These are phyloP conservation scores for Aciculosporium take DNA, from an alignment of 2,329 filamentous ascomycete genomes.

Conservation along the genomic window DNA sequence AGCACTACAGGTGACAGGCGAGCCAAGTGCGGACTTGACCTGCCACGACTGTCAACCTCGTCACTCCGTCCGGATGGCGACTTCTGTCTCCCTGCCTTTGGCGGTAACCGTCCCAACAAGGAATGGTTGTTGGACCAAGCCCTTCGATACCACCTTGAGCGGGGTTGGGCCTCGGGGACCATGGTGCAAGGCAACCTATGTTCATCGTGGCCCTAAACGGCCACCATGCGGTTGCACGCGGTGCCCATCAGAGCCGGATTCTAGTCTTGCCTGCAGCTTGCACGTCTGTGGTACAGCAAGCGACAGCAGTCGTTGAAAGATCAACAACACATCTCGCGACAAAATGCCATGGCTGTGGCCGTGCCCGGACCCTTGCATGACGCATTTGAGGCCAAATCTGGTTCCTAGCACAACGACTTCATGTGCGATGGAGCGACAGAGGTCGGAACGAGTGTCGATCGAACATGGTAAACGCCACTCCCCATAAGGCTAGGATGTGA, in stretches of 20 bases:
- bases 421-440: slow-evolving; percentile 1
- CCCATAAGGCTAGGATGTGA: slow-evolving; percentile 3
- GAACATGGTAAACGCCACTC: slow-evolving; percentile 1
- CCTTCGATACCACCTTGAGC: slow-evolving; percentile 7
- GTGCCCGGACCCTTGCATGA: background rate
- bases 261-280: slow-evolving; percentile 4
- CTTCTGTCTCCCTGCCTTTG: background rate
- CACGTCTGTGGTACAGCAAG: background rate
- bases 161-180: slow-evolving; percentile 7
- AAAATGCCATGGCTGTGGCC: background rate
- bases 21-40: slow-evolving; percentile 2
- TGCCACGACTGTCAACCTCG: slow-evolving; percentile 4
- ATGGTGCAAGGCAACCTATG: slow-evolving; percentile 4
- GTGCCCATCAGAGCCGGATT: background rate
- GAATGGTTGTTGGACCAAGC: slow-evolving; percentile 6
- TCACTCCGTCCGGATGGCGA: slow-evolving; percentile 3
- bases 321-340: slow-evolving; percentile 1
- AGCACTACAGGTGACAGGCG: slow-evolving; percentile 2
- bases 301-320: background rate
- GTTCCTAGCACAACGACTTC: background rate
- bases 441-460: slow-evolving; percentile 4
- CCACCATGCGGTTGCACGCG: slow-evolving; percentile 2
- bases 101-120: slow-evolving; percentile 3
- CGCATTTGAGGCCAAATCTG: background rate
- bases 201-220: slow-evolving; percentile 5